A percentile compares a stretch with the other conserved stretches of the same genome.
phyloP scores from a whole-genome alignment of 768 basidiomycete genomes.

The Russula virescens region DNA sequence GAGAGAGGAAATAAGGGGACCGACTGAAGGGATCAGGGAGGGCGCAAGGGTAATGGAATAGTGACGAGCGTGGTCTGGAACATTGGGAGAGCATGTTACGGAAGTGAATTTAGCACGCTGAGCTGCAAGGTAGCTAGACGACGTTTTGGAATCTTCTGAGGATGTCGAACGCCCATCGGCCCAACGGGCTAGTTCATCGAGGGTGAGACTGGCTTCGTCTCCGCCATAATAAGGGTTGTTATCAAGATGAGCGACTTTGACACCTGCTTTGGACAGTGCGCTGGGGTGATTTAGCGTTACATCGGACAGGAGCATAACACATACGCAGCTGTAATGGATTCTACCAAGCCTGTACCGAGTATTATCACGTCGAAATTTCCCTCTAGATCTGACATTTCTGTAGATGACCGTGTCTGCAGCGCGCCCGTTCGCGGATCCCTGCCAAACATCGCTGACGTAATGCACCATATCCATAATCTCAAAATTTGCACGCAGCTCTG shows the following conservation, averaged over 20 bases:
- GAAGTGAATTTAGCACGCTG: conserved; percentile 36
- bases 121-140: conserved; percentile 25
- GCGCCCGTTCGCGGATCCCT: too few species aligned
- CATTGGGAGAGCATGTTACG: conserved; percentile 38
- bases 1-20: conserved; percentile 72
- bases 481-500: conserved; percentile 21
- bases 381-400: conserved; percentile 15
- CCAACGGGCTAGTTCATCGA: conserved; percentile 78
- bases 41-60: conserved; percentile 88
- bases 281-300: conserved; percentile 37
- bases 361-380: conserved; percentile 59
- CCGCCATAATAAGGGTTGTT: conserved; percentile 80
- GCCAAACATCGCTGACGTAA: conserved; percentile 15
- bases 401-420: background rate
- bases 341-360: conserved; percentile 73
- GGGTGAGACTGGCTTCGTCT: conserved; percentile 70
- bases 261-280: conserved; percentile 82
- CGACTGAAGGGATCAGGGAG: conserved; percentile 70
- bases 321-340: conserved; percentile 88
- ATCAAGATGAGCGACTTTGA: conserved; percentile 86
- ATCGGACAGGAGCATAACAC: conserved; percentile 29
- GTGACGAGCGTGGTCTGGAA: conserved; percentile 57
- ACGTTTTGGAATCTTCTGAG: conserved; percentile 11
- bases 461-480: background rate
- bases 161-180: conserved; percentile 36